These are phyloP conservation scores for Talaromyces sp. DNA, from an alignment of 2,329 filamentous ascomycete genomes.

Conservation along the genomic window DNA sequence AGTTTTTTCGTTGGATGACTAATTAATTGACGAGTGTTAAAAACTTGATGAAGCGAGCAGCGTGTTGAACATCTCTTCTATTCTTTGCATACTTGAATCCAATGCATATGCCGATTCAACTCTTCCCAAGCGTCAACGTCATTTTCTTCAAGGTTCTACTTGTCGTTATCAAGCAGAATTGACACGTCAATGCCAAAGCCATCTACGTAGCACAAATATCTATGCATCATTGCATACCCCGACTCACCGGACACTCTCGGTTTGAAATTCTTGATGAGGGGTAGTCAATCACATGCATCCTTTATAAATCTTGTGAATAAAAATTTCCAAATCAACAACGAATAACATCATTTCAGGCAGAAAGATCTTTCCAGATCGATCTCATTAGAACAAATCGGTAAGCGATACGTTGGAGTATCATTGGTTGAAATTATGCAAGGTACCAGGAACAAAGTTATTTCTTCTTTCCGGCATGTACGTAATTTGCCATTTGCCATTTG, in stretches of 20 bases:
- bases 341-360: not conserved
- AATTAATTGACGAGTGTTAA: not conserved
- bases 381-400: not conserved
- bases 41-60: not conserved
- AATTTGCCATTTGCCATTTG: not conserved
- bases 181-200: not conserved
- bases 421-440: slow-evolving; percentile 8
- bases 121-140: too few relatives aligned
- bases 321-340: not conserved
- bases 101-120: not conserved
- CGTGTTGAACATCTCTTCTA: not conserved
- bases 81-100: not conserved
- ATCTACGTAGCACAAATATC: not conserved
- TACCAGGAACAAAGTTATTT: slow-evolving; percentile 5
- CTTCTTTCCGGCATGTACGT: not conserved
- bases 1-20: not conserved
- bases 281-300: not conserved
- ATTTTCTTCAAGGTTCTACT: not conserved
- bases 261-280: not conserved
- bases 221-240: not conserved
- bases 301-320: not conserved
- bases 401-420: not conserved
- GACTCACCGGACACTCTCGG: not conserved
- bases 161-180: not conserved
- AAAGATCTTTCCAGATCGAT: not conserved